A percentile compares a stretch with the other conserved stretches of the same genome.
Conservation (phyloP, 306 rosid species). For the Quercus berberidifolia region DNA sequence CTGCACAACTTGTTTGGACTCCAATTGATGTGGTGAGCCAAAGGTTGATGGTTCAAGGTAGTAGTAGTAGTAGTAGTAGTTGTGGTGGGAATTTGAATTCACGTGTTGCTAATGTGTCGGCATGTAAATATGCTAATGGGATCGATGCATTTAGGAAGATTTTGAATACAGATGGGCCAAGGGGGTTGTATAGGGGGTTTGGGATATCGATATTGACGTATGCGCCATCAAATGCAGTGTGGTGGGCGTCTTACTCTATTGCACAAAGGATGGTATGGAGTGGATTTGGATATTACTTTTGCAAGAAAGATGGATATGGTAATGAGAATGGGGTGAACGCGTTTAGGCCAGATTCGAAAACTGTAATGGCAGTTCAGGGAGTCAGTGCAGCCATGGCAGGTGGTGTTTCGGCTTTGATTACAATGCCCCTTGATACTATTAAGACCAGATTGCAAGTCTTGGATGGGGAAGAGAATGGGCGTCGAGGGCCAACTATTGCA, state of each 20-base stretch:
- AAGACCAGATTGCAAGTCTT: constrained; percentile 84
- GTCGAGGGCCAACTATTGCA: constrained; percentile 61
- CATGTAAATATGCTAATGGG: constrained; percentile 54
- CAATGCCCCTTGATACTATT: constrained; percentile 87
- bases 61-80: constrained; percentile 3
- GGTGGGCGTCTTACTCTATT: constrained; percentile 94
- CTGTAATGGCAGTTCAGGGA: constrained; percentile 83
- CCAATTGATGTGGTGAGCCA: constrained; percentile 84
- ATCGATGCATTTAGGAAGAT: constrained; percentile 79
- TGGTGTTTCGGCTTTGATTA: constrained; percentile 75
- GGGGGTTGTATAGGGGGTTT: constrained; percentile 80
- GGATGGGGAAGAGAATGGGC: constrained; percentile 81
- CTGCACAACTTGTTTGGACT: constrained; percentile 91
- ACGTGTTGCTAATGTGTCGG: constrained; percentile 32
- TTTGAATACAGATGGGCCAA: constrained; percentile 55
- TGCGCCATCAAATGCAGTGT: constrained; percentile 84
- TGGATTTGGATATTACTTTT: constrained; percentile 54
- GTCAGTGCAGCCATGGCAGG: constrained; percentile 93
- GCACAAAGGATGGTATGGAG: constrained; percentile 74
- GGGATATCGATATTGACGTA: constrained; percentile 83
- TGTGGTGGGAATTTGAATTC: constrained; percentile 6
- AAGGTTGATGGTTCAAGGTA: constrained; percentile 76
- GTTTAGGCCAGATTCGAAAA: constrained; percentile 56
- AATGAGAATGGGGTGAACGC: constrained; percentile 26
- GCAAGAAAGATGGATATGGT: constrained; percentile 42